Base-by-base conservation (phyloP, 441 rosid species). In the Pelargonium fulgidum region DNA sequence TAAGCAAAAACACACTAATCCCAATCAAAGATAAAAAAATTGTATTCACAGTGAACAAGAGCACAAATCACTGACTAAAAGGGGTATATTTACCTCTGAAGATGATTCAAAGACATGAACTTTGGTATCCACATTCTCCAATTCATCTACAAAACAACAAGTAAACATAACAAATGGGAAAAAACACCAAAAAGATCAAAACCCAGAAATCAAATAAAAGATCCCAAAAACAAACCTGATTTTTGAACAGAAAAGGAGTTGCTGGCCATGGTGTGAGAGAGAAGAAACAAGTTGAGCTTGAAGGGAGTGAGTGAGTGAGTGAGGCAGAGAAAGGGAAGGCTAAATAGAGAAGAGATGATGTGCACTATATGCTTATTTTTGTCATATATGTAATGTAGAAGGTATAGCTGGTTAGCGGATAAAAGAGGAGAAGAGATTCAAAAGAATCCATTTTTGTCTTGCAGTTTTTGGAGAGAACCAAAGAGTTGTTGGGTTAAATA, bases 71-170 rank as follows among this genome's bases (percentile, higher is more conserved):
- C 7, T 4, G 14, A 66, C 24, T 4, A 22, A 19, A 33, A 61
- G 0, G 8, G 2, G 33, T 13, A 11, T 52, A 56, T 75, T 75
- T 29, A 88, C 93, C 87, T 88, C 93, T 4, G 83, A 78, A 47
- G 90, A 83, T 26, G 92, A 85, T 17, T 80, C 81, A 79, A 84
- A 88, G 47, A 88, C 87, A 17, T 76, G 86, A 80, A 79, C 89
- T 76, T 84, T 83, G 17, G 69, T 72, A 17, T 80, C 83, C 48
- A 74, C 83, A 75, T 39, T 68, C 76, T 70, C 87, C 76, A 66
- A 10, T 10, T 78, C 68, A 45, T 67, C 85, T 76, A 69, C 76
- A 52, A 68, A 44, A 70, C 39, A 73, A 67, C 47, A 52, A 4
- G 20, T 41, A 19, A 50, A 59, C 64, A 10, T 22, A 62, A 56